phyloP scores from a whole-genome alignment of 148 eudicot species.

The Rhododendron vialii region DNA sequence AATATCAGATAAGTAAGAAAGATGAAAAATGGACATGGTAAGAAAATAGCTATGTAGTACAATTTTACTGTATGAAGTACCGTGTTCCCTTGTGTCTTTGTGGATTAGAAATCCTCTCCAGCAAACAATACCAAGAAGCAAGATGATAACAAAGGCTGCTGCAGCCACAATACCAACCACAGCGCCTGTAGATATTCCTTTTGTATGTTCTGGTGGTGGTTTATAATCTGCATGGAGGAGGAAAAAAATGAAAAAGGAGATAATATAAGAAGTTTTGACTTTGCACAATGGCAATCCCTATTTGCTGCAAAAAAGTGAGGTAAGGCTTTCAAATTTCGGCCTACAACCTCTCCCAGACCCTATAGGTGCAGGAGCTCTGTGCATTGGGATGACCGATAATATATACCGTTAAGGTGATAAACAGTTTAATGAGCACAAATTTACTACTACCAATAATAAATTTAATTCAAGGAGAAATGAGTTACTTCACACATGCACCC shows the following conservation, averaged over 20 bases:
- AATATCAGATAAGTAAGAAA: background rate
- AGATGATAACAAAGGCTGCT: slow-evolving; percentile 4
- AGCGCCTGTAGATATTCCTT: slow-evolving; percentile 9
- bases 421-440: background rate
- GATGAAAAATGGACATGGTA: background rate
- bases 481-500: background rate
- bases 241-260: background rate
- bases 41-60: background rate
- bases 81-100: slow-evolving; percentile 12
- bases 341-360: background rate
- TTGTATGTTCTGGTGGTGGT: background rate
- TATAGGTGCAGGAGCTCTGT: background rate
- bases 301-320: background rate
- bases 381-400: background rate
- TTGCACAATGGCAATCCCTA: background rate
- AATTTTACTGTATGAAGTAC: slow-evolving; percentile 3
- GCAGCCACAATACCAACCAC: slow-evolving; percentile 26
- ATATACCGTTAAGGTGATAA: background rate
- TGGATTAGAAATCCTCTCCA: slow-evolving; percentile 13
- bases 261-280: background rate
- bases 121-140: slow-evolving; percentile 26
- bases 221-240: slow-evolving; percentile 11
- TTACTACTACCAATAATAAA: no score
- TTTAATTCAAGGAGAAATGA: background rate
- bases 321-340: background rate